Evolutionary conservation across 2,329 filamentous ascomycete species (phyloP), one percentile per base, ranked within the genome.

Genomic region (Zymoseptoria ardabiliae): DNA sequence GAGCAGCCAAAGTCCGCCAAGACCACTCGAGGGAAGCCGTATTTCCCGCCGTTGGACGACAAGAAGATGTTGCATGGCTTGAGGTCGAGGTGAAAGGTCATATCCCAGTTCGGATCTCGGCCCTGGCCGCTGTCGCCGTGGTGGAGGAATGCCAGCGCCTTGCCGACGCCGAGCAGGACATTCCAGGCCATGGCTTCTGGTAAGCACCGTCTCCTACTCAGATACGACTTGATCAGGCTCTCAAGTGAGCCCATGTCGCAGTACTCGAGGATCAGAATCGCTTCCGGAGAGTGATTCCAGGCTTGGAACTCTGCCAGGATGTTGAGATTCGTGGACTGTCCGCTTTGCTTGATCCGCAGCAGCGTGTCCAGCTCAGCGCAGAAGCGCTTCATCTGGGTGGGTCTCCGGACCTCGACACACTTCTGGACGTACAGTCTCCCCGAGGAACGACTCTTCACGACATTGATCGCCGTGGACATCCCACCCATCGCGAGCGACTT

Each of bases 141-240:
- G 49, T 66, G 65, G 88, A 65, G 58, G 45, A 65, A 66, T 3
- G 58, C 58, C 28, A 66, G 52, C 20, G 58, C 63, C n/a, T 19
- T 23, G 22, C 22, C 51, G 6, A 53, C 51, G 17, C 51, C 22
- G 4, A 28, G 22, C 51, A 53, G n/a, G 9, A 53, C 4, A 13
- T 53, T 53, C 51, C 51, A 53, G 2, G 50, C 50, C 13, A 23
- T 22, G n/a, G 7, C 13, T 20, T 52, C 50, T 17, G 50, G 23
- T 5, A 21, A 10, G 13, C 7, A 13, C 3, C 21, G n/a, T 8
- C 50, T 20, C 13, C 20, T 3, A 10, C 17, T 19, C 13, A 7
- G 17, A 23, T 17, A 20, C 1, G 2, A 2, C 13, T 20, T 23
- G 21, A 52, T 53, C 21, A n/a, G 5, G 23, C n/a, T 22, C 20